phyloP scores from a whole-genome alignment of 352 stramenopile species.

The Peronospora tabacina region DNA sequence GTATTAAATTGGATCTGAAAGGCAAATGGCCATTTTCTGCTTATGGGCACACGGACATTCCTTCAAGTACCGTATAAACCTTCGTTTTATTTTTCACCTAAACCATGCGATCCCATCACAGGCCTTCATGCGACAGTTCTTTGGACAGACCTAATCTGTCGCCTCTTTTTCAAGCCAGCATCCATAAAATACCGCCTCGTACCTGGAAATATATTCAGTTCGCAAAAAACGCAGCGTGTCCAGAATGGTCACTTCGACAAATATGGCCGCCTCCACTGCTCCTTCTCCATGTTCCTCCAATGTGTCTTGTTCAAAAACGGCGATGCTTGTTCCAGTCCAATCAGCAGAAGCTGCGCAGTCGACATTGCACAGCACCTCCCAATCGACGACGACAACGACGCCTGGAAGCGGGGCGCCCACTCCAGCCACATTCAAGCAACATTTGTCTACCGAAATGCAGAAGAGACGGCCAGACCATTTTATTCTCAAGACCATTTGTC shows the following conservation, averaged over 20 bases:
- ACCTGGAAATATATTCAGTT: neutral
- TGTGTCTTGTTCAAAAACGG: neutral
- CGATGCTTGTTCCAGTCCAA: neutral
- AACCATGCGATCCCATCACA: too few relatives aligned
- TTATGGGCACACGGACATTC: too few relatives aligned
- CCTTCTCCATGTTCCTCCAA: neutral
- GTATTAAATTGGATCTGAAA: too few relatives aligned
- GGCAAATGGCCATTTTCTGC: too few relatives aligned
- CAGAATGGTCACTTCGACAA: slow-evolving; percentile 13
- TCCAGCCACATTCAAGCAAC: slow-evolving; percentile 6
- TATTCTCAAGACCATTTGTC: slow-evolving; percentile 60
- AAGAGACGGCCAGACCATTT: slow-evolving; percentile 70
- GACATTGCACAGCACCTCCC: neutral
- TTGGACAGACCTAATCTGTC: too few relatives aligned
- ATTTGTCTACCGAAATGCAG: slow-evolving; percentile 57
- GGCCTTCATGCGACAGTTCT: too few relatives aligned
- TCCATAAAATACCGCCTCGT: neutral
- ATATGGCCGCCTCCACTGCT: neutral
- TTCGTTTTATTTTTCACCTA: too few relatives aligned
- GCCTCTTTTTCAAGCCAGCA: neutral
- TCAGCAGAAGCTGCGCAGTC: neutral
- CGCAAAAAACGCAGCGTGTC: too few relatives aligned
- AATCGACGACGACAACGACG: neutral
- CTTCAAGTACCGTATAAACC: too few relatives aligned
- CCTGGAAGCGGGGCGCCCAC: too few relatives aligned